Evolutionary conservation across 164 flowering plant species (phyloP), one percentile per base, ranked within the genome.

Genomic region (Kalanchoe fedtschenkoi): DNA sequence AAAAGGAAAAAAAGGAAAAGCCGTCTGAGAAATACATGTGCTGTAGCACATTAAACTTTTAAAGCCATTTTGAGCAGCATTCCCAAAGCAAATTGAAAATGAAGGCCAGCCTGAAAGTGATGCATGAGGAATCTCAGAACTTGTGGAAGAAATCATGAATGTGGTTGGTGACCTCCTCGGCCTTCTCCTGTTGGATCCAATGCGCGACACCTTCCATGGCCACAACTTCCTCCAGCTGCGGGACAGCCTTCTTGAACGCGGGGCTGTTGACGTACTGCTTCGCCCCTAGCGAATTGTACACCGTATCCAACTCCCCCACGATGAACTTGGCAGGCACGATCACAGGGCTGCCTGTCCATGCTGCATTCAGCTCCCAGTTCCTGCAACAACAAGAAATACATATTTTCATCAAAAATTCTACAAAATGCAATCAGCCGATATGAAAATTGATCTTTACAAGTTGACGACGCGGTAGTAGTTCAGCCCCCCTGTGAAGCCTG

Each of bases 341-440:
- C 1, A 84, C 66, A 63, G 74, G 66, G 24, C 65, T 68, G 65
- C 79, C 81, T 0, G 83, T 72, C 88, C 88, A 87, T 9, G 88
- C 69, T 63, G 86, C 89, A 5, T 72, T 77, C 0, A 83, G 72
- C 56, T 87, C 93, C 89, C 88, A 84, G 58, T 66, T 80, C 38
- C 89, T 83, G 74, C 79, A 70, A 39, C 11, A 17, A 30, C 19
- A 42, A 42, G 46, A 42, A 13, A 5, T 42, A 15, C 5, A 42
- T 1, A 0, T 7, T 17, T 13, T 59, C 21, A 9, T 26, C 24
- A 58, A 15, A 32, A 58, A 21, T 58, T 58, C 14, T 9, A 6
- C n/a, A n/a, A n/a, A 16, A 16, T 37, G 15, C 29, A 17, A 41
- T 8, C 22, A 24, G 62, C 72, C 15, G 43, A 9, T 2, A 39